A percentile compares a stretch with the other conserved stretches of the same genome.
Conservation (phyloP, 2,329 filamentous ascomycete genomes). For the Colletotrichum acutatum region DNA sequence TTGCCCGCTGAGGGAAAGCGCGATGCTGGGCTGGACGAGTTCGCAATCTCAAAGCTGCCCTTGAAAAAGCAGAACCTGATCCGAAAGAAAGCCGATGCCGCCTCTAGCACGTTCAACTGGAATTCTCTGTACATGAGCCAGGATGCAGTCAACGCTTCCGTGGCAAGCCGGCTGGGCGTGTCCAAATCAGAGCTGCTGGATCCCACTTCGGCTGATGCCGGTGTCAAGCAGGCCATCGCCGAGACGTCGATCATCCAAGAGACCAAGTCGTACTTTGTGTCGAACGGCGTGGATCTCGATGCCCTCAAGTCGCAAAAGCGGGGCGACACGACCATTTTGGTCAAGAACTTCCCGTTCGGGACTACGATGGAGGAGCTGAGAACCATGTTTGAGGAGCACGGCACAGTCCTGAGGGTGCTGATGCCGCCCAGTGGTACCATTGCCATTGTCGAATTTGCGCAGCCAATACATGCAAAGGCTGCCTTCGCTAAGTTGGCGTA, state of each 20-base stretch:
- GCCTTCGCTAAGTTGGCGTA: constrained; percentile 91
- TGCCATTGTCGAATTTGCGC: constrained; percentile 89
- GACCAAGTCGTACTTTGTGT: constrained; percentile 89
- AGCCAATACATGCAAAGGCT: constrained; percentile 80
- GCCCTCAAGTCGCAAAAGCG: constrained; percentile 88
- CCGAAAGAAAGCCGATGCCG: constrained; percentile 83
- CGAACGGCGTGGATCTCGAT: constrained; percentile 90
- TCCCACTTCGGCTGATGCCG: constrained; percentile 94
- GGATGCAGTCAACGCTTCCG: constrained; percentile 91
- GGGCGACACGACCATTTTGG: constrained; percentile 87
- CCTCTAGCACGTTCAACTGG: constrained; percentile 87
- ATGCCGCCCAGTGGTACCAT: constrained; percentile 95
- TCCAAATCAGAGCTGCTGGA: constrained; percentile 93
- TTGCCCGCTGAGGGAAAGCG: constrained; percentile 86
- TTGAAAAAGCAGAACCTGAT: constrained; percentile 95
- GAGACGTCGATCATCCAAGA: constrained; percentile 97
- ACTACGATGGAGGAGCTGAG: constrained; percentile 83
- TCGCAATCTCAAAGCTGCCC: constrained; percentile 88
- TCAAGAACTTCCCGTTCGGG: constrained; percentile 94
- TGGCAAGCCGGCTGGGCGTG: constrained; percentile 87
- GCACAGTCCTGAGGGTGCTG: constrained; percentile 81
- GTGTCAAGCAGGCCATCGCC: constrained; percentile 95
- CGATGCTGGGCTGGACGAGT: constrained; percentile 86
- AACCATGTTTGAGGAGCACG: constrained; percentile 86
- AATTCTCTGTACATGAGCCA: constrained; percentile 99